Conservation (phyloP, 768 basidiomycete species). For the Tylopilus plumbeoviolaceoides region DNA sequence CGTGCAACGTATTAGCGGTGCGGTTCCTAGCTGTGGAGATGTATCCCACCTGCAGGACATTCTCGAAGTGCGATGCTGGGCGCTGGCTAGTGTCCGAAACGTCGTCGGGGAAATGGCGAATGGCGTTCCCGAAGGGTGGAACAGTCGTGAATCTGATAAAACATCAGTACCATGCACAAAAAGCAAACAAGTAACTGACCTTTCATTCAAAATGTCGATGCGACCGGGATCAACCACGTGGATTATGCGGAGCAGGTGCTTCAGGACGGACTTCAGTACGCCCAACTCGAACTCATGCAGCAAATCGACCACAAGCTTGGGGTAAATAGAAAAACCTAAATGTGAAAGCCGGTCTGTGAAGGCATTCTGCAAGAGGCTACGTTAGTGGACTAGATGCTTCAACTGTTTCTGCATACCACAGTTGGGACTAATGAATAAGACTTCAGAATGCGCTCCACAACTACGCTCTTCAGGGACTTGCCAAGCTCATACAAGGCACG, state of each 20-base stretch:
- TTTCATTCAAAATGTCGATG: not conserved
- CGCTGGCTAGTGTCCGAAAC: conserved; percentile 36
- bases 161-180: too few relatives aligned
- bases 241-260: not conserved
- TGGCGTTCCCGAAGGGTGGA: conserved; percentile 14
- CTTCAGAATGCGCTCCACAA: not conserved
- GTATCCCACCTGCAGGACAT: conserved; percentile 11
- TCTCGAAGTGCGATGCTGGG: conserved; percentile 7
- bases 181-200: not conserved
- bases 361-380: not conserved
- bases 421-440: not conserved
- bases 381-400: too few relatives aligned
- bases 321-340: not conserved
- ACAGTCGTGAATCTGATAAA: not conserved
- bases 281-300: not conserved
- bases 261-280: not conserved
- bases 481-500: not conserved
- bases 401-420: too few relatives aligned
- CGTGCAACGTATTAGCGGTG: too few relatives aligned
- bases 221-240: not conserved
- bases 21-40: too few relatives aligned
- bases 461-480: not conserved
- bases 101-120: conserved; percentile 34
- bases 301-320: not conserved
- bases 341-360: not conserved